These are phyloP conservation scores for Lolium rigidum DNA, from an alignment of 176 grass and related monocot genomes.

Conservation along the genomic window DNA sequence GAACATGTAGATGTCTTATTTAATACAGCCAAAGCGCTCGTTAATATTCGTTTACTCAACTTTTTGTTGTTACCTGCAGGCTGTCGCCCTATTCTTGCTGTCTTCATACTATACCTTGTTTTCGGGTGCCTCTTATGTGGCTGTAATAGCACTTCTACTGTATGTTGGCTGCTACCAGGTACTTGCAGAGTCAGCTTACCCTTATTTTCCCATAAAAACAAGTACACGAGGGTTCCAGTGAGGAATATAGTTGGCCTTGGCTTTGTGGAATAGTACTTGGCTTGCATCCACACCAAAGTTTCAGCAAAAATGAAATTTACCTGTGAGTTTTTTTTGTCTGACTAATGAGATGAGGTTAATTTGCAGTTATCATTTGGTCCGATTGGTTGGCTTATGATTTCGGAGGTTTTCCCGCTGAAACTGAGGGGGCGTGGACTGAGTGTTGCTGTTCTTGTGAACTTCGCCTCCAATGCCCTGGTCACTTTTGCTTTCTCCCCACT, in stretches of 20 bases:
- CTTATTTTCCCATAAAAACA: slow-evolving; percentile 10
- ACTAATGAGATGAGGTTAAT: slow-evolving; percentile 30
- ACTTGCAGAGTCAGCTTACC: slow-evolving; percentile 18
- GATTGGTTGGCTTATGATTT: slow-evolving; percentile 99
- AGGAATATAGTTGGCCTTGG: slow-evolving; percentile 19
- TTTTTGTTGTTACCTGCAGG: slow-evolving; percentile 56
- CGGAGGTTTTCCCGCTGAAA: slow-evolving; percentile 83
- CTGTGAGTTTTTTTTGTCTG: slow-evolving; percentile 23
- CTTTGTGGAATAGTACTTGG: background rate
- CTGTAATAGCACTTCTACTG: slow-evolving; percentile 87
- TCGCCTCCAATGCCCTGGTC: slow-evolving; percentile 85
- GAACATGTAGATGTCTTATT: slow-evolving; percentile 32
- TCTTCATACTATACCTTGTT: slow-evolving; percentile 86
- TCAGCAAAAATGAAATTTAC: background rate
- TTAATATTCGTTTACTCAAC: background rate
- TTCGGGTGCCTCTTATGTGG: slow-evolving; percentile 63
- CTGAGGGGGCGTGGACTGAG: slow-evolving; percentile 87
- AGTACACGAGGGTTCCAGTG: background rate
- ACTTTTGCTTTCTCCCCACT: slow-evolving; percentile 97
- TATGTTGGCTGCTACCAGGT: slow-evolving; percentile 99
- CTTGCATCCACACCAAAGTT: background rate
- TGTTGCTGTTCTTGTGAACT: slow-evolving; percentile 91
- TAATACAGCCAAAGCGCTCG: background rate
- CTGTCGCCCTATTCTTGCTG: slow-evolving; percentile 78
- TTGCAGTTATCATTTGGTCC: slow-evolving; percentile 95